Evolutionary conservation across 257 asterid species (phyloP).

Genomic region (Primulina tabacum): DNA sequence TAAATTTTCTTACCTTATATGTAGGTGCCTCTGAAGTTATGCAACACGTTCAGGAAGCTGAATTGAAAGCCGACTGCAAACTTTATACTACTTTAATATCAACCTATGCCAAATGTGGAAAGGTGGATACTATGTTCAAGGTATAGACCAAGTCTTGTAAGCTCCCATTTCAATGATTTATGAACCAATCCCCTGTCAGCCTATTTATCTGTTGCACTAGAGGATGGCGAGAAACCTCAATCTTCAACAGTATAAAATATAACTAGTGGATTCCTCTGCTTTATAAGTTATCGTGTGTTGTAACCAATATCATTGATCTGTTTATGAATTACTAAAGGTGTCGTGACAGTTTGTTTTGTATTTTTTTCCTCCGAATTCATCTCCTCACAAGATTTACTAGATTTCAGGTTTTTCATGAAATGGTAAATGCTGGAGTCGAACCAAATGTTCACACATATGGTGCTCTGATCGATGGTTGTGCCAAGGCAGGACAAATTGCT

Average conservation of each 20-base stretch:
- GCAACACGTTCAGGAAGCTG: conserved; percentile 66
- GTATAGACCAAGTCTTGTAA: conserved; percentile 31
- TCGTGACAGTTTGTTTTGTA: conserved; percentile 7
- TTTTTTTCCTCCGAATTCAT: conserved; percentile 19
- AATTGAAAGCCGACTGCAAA: conserved; percentile 81
- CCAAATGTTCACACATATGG: conserved; percentile 94
- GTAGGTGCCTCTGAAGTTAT: conserved; percentile 84
- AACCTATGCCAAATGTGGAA: conserved; percentile 94
- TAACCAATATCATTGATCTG: background rate
- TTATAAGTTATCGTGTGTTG: conserved; percentile 4
- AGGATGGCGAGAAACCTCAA: background rate
- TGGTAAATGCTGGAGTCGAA: conserved; percentile 95
- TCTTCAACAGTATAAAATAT: background rate
- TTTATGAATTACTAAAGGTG: background rate
- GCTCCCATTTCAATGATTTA: background rate
- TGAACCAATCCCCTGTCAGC: conserved; percentile 15
- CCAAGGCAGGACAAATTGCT: conserved; percentile 97
- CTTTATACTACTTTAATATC: conserved; percentile 92
- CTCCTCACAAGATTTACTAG: conserved; percentile 28
- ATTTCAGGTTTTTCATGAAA: conserved; percentile 89
- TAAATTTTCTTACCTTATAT: conserved; percentile 24
- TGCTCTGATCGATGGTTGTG: conserved; percentile 97
- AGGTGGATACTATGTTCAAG: conserved; percentile 95
- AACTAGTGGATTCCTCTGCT: conserved; percentile 10
- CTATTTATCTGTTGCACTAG: conserved; percentile 1